phyloP scores from a whole-genome alignment of 2,329 filamentous ascomycete genomes.

The Penicillium sp. region DNA sequence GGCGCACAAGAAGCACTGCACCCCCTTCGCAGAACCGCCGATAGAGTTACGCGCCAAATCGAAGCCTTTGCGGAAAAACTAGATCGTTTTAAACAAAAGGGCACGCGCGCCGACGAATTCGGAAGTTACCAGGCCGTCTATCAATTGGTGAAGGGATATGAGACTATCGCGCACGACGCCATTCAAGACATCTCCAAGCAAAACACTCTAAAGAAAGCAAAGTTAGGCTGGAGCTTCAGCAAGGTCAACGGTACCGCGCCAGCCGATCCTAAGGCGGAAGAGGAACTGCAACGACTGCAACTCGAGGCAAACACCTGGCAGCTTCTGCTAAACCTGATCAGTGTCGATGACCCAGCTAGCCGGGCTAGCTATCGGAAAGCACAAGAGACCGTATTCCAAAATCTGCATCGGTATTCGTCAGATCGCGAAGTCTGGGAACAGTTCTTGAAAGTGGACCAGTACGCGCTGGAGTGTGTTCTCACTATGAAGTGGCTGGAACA shows the following conservation, averaged over 20 bases:
- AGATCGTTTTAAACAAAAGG: conserved; percentile 71
- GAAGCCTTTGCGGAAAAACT: conserved; percentile 84
- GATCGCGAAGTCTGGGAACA: conserved; percentile 71
- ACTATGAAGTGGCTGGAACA: conserved; percentile 87
- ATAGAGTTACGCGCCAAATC: conserved; percentile 77
- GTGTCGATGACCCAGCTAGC: conserved; percentile 65
- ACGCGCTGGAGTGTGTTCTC: conserved; percentile 76
- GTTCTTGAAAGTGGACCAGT: conserved; percentile 74
- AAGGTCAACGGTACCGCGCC: conserved; percentile 24
- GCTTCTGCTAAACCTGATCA: conserved; percentile 75
- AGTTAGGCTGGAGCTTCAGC: conserved; percentile 35
- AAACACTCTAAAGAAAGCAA: conserved; percentile 46
- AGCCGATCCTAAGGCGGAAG: conserved; percentile 33
- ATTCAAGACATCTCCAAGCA: conserved; percentile 49
- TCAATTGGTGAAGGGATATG: conserved; percentile 69
- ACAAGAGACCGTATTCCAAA: conserved; percentile 47
- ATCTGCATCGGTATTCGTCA: conserved; percentile 60
- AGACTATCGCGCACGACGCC: conserved; percentile 58
- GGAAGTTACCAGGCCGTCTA: conserved; percentile 68
- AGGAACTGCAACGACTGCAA: conserved; percentile 66
- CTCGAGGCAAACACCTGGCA: conserved; percentile 92
- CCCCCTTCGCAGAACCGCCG: conserved; percentile 67
- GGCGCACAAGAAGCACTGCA: conserved; percentile 59
- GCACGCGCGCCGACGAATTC: conserved; percentile 55
- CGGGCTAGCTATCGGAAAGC: conserved; percentile 42